Conservation (phyloP, 2,329 filamentous ascomycete genomes). For the Thermoascus crustaceus region DNA sequence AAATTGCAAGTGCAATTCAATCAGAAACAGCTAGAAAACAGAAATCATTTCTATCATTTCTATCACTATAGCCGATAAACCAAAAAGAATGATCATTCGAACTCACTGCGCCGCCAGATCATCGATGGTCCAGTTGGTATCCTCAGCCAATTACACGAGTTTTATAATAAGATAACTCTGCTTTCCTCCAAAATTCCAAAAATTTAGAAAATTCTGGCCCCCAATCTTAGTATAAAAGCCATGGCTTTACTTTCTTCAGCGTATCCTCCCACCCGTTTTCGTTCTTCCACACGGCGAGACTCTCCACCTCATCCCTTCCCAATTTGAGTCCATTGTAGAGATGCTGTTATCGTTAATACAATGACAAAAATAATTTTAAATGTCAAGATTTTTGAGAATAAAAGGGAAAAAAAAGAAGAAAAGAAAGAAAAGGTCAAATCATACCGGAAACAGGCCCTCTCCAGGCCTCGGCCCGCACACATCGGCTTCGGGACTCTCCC, state of each 20-base stretch:
- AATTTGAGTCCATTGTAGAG: slow-evolving; percentile 32
- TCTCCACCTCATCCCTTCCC: slow-evolving; percentile 31
- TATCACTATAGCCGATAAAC: too few species aligned
- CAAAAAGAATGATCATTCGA: too few species aligned
- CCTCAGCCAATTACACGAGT: neutral
- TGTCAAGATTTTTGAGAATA: neutral
- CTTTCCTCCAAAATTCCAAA: neutral
- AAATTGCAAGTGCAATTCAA: too few species aligned
- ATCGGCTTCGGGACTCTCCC: slow-evolving; percentile 31
- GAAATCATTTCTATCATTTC: too few species aligned
- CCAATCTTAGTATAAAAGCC: slow-evolving; percentile 24
- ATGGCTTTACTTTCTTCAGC: slow-evolving; percentile 24
- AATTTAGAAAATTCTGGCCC: neutral
- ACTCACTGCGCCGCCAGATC: too few species aligned
- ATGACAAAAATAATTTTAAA: neutral
- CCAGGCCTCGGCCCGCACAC: slow-evolving; percentile 28
- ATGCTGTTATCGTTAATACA: slow-evolving; percentile 19
- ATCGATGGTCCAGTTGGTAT: too few species aligned
- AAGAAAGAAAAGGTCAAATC: slow-evolving; percentile 6
- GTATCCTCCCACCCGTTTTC: slow-evolving; percentile 30
- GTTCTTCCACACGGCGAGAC: slow-evolving; percentile 30
- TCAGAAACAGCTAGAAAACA: too few species aligned
- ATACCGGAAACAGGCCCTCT: slow-evolving; percentile 34
- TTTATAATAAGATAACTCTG: neutral
- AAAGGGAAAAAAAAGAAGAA: neutral